phyloP scores from a whole-genome alignment of 306 rosid species.

The Quercus suber region DNA sequence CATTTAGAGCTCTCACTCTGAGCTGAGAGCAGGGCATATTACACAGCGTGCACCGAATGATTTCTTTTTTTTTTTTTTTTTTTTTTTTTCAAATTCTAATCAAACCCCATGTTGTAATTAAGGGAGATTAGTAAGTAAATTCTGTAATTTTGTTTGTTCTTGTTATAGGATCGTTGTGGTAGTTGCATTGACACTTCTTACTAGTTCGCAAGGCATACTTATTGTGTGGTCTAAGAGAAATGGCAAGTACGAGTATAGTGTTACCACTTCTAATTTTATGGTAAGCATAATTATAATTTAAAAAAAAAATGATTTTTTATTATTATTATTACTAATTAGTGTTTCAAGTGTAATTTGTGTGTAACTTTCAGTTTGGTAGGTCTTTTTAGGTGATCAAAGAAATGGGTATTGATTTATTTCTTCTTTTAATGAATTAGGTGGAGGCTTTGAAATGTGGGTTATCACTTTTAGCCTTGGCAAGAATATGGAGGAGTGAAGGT shows the following conservation, averaged over 20 bases:
- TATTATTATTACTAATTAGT: no score
- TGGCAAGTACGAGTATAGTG: constrained; percentile 93
- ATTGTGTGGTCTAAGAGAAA: constrained; percentile 96
- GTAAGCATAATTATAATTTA: constrained; percentile 13
- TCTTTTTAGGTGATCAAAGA: no score
- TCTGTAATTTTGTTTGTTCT: neutral
- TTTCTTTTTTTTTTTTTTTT: no score
- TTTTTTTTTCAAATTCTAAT: neutral
- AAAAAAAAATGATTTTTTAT: no score
- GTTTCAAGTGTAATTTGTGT: no score
- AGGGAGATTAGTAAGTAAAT: no score
- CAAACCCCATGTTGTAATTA: neutral
- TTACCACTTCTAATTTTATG: constrained; percentile 89
- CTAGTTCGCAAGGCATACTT: constrained; percentile 90
- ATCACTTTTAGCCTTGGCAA: constrained; percentile 63
- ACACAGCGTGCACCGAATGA: no score
- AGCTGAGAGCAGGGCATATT: no score
- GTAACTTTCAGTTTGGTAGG: no score
- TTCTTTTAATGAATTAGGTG: constrained; percentile 51
- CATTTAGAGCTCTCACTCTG: no score
- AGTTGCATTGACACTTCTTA: constrained; percentile 75
- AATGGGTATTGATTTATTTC: neutral
- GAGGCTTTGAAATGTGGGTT: constrained; percentile 89
- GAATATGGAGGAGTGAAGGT: constrained; percentile 77
- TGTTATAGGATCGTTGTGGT: constrained; percentile 70